Base-by-base conservation (phyloP, 2,329 filamentous ascomycete genomes). In the Ramichloridium luteum region DNA sequence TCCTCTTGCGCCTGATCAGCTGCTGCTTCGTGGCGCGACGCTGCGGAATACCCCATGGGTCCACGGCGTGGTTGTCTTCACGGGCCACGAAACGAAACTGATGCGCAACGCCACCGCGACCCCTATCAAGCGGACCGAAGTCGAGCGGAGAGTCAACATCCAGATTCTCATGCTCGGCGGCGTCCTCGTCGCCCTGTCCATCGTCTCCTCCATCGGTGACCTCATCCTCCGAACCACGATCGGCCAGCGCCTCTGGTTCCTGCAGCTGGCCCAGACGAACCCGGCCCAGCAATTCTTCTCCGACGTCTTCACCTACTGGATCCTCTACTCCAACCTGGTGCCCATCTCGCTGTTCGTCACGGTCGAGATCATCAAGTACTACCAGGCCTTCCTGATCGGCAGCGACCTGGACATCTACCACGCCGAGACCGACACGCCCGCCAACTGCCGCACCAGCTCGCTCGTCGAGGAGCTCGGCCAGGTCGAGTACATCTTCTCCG, bases 361-460 rank as follows among this genome's bases (percentile, higher is more conserved):
- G 0, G 77, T 98, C 31, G 90, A 98, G 60, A 71, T 98, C 44
- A 88, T 98, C 62, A 98, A 98, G 59, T 94, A 96, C 55, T 93
- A 80, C 67, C 86, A 93, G 45, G 90, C 84, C n/a, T 90, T 90
- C 48, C 72, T 98, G 41, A 98, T 98, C 58, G 93, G 93, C 53
- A 88, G 86, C 35, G 92, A 98, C 54, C 69, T 98, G 35, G 90
- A 98, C 54, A 98, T 98, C 47, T 98, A 98, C 60, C 84, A 98
- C 55, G 82, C 93, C 49, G 82, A 84, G 54, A 93, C 79, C 1
- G 86, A 98, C 49, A 98, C 88, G 0, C 85, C 90, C 9, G 86
- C 90, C 4, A 93, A 90, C 43, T 98, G 90, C 59, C 75, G 90
- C 48, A 98, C 90, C 0, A 96, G 88, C 2, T 94, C 86, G 44